Evolutionary conservation across 352 stramenopile species (phyloP), one percentile per base, ranked within the genome.

Genomic region (Phytophthora fragariae): DNA sequence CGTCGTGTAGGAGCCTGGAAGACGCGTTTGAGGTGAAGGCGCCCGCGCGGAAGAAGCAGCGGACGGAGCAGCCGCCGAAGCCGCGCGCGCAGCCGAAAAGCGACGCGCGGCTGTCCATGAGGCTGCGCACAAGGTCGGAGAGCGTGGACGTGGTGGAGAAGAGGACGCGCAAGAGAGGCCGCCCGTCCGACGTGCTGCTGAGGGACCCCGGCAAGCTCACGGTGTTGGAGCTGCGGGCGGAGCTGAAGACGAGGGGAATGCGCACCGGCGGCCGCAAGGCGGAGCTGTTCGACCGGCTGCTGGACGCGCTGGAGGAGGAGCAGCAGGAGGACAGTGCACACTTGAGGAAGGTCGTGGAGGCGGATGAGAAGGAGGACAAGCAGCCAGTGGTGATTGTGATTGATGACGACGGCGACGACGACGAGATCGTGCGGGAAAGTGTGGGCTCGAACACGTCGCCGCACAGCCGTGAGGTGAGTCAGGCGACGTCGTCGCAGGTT

Each of bases 401-500:
- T 29, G 49, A 65, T 29, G 49, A 65, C 14, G 69, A 68, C 12
- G 57, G 58, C 3, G 46, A 78, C 8, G 74, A 83, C 4, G 77
- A 81, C 52, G 85, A 92, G 56, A 91, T 93, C 53, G 84, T 93
- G 10, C 81, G 82, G 33, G 86, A 93, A 54, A 93, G 86, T 44
- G n/a, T 80, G 0, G 73, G 56, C 11, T 79, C 68, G 1, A 68
- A 58, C 31, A 82, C 72, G 37, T 77, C 71, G 1, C 31, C 27
- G 24, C 53, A 50, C 2, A 72, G 57, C 9, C 19, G 59, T 4
- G 8, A 44, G 33, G 17, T 5, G 35, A 76, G 63, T 63, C 57
- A 73, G 15, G 55, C 37, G 31, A 70, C 53, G 12, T 69, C 66
- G 1, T 53, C 57, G 31, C 63, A 68, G 65, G 44, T 11, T 62